Evolutionary conservation across 441 rosid genomes (phyloP).

Genomic region (Croton laevigatus): DNA sequence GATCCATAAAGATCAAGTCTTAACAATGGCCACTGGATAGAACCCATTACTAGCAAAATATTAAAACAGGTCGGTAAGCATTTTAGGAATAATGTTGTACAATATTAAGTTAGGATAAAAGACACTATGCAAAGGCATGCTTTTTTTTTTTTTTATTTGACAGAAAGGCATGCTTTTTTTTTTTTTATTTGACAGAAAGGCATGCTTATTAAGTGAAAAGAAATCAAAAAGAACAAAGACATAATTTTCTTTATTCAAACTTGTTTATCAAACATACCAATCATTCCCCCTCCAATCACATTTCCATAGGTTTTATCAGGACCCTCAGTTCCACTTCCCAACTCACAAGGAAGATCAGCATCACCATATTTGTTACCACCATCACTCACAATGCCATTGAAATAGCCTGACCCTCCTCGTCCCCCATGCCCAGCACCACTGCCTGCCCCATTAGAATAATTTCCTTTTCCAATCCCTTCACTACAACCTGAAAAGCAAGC

Average conservation of each 20-base stretch:
- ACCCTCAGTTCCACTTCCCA: conserved; percentile 96
- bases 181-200: neutral
- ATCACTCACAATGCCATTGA: conserved; percentile 70
- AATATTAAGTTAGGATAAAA: conserved; percentile 7
- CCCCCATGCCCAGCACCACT: conserved; percentile 99
- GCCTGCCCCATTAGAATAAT: conserved; percentile 87
- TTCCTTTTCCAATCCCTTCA: conserved; percentile 86
- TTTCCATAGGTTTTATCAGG: conserved; percentile 64
- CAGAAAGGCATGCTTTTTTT: neutral
- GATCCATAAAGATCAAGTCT: conserved; percentile 75
- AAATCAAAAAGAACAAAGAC: neutral
- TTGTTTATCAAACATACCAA: conserved; percentile 47
- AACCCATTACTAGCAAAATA: conserved; percentile 72
- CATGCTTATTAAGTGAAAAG: neutral
- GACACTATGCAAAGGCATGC: neutral
- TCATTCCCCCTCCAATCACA: conserved; percentile 94
- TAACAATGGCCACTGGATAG: conserved; percentile 80
- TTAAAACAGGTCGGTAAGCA: conserved; percentile 21
- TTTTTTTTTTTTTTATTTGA: too few species aligned
- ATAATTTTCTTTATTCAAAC: neutral
- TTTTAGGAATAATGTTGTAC: neutral
- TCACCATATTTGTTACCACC: conserved; percentile 89
- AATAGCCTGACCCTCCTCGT: conserved; percentile 91
- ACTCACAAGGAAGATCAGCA: conserved; percentile 93
- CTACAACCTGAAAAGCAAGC: conserved; percentile 69